phyloP scores from a whole-genome alignment of 2,329 filamentous ascomycete species.

The Trichoderma breve region DNA sequence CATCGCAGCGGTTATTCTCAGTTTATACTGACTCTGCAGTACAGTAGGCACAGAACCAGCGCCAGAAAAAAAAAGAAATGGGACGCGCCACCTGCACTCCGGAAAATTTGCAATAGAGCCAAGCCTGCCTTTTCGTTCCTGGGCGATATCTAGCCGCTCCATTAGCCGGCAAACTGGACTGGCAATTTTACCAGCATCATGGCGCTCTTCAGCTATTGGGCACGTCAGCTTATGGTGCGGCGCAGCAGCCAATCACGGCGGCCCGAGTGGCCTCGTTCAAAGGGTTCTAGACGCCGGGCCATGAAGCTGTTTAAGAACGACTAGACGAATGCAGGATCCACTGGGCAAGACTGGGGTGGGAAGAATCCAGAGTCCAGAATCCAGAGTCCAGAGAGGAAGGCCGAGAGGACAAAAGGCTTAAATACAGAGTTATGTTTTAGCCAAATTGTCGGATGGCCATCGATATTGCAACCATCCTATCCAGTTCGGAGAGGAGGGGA shows the following conservation, averaged over 20 bases:
- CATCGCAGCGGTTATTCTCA: neutral
- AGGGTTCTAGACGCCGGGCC: conserved; percentile 2
- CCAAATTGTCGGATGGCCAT: neutral
- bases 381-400: neutral
- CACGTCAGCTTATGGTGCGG: conserved; percentile 7
- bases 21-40: too few relatives aligned
- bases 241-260: neutral
- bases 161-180: neutral
- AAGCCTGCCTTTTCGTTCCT: neutral
- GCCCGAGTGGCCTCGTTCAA: neutral
- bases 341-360: neutral
- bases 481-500: neutral
- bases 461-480: neutral
- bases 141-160: neutral
- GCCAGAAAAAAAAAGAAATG: neutral
- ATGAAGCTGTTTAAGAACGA: neutral
- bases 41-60: neutral
- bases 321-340: neutral
- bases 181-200: neutral
- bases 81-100: neutral
- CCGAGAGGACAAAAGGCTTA: neutral
- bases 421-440: conserved; percentile 15
- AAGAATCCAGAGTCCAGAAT: neutral
- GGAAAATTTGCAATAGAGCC: neutral
- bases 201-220: conserved; percentile 3